Evolutionary conservation across 306 rosid species (phyloP), one percentile per base, ranked within the genome.

Genomic region (Mucuna pruriens): DNA sequence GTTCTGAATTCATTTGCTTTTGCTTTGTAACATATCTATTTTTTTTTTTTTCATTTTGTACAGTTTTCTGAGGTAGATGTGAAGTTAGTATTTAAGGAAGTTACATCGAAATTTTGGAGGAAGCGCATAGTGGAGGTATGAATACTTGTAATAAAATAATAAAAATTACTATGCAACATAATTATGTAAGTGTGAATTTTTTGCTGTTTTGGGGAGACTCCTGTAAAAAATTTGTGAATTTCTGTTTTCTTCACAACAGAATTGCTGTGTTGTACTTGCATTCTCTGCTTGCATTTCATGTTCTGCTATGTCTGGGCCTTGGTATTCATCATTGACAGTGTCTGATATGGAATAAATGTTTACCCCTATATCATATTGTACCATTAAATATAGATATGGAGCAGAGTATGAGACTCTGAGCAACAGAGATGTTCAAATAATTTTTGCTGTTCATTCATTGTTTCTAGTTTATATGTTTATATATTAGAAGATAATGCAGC

Each of bases 1-100:
- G 19, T 61, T 48, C 15, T 23, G 67, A 55, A 55, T 54, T 74
- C 48, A 71, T 70, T 58, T 55, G 19, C 22, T 57, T 29, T 57
- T 65, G 20, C 45, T 25, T 23, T 36, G 60, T 79, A 48, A 71
- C 78, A 54, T 39, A 33, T 75, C 64, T 23, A 46, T 10, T 4
- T 38, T 38, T 60, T 54, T 46, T 5, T 36, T 62, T 6, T n/a
- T 55, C 31, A 79, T 62, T 71, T 76, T 48, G 78, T 89, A 63
- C 88, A 95, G 99, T 95, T 87, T 86, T 88, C 92, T 44, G 99
- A 93, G 91, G 97, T 93, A 26, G 99, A 95, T 44, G 99, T 95
- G 87, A 95, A 95, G 94, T 83, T 95, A 76, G 99, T 95, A 38
- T 95, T 90, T 90, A 95, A 95, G 85, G 98, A 95, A 84, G 93